Conservation (phyloP, 352 stramenopile genomes). For the Synura sp. region DNA sequence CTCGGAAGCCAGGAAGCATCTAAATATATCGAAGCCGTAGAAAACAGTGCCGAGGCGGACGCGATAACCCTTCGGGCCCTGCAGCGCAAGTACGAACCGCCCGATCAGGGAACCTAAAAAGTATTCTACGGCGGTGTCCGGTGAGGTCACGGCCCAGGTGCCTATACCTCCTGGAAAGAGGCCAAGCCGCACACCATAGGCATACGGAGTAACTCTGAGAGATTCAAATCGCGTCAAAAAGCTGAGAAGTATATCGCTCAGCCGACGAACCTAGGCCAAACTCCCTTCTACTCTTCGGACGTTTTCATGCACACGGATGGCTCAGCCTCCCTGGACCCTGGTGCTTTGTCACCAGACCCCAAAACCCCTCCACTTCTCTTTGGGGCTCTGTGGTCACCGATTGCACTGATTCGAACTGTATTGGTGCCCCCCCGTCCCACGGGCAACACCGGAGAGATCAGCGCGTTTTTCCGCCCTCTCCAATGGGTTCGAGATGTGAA, state of each 20-base stretch:
- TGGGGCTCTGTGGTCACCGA: not conserved
- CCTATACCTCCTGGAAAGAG: too few relatives aligned
- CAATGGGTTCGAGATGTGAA: not conserved
- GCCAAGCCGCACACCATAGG: too few relatives aligned
- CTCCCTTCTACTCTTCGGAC: not conserved
- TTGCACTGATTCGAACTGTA: constrained; percentile 4
- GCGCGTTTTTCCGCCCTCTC: not conserved
- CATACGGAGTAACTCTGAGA: not conserved
- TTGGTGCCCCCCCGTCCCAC: not conserved
- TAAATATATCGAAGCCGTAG: too few relatives aligned
- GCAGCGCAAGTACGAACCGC: too few relatives aligned
- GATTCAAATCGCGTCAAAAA: not conserved
- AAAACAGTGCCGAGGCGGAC: too few relatives aligned
- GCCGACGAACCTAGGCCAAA: not conserved
- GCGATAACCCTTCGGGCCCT: too few relatives aligned
- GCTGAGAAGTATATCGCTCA: not conserved
- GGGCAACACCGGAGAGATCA: constrained; percentile 11
- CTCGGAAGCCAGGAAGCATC: too few relatives aligned
- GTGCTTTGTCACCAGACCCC: not conserved
- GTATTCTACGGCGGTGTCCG: constrained; percentile 4
- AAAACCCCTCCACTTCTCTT: not conserved
- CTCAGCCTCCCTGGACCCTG: not conserved
- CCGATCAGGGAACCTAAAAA: constrained; percentile 3
- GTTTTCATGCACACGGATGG: not conserved
- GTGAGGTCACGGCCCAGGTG: not conserved